Percentiles rank a stretch among this genome's conserved stretches.
These are phyloP conservation scores for Globisporangium perplexum DNA, from an alignment of 352 stramenopile genomes.

Conservation along the genomic window DNA sequence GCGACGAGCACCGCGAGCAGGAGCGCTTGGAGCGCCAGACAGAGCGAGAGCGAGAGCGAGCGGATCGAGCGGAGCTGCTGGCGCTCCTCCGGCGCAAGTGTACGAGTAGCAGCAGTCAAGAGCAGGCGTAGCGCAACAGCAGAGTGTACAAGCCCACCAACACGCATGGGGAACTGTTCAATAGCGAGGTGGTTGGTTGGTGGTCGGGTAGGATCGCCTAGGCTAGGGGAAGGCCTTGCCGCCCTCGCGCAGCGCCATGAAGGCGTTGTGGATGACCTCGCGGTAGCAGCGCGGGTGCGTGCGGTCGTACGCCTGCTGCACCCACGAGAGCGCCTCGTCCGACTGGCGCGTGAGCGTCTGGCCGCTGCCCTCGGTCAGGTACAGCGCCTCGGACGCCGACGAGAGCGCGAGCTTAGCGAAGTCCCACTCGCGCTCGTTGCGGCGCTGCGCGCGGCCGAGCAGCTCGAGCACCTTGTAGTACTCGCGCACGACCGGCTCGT, in stretches of 20 bases:
- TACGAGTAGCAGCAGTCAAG: no score
- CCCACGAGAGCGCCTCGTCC: slow-evolving; percentile 29
- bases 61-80: no score
- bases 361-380: slow-evolving; percentile 24
- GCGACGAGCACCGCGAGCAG: no score
- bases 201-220: no score
- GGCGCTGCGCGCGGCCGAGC: slow-evolving; percentile 25
- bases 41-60: no score
- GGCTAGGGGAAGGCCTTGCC: slow-evolving; percentile 5
- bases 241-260: slow-evolving; percentile 13
- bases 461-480: slow-evolving; percentile 41
- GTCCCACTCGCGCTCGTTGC: slow-evolving; percentile 32
- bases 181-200: neutral
- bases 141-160: no score
- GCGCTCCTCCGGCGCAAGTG: no score
- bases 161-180: neutral
- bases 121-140: no score
- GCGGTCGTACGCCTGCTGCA: slow-evolving; percentile 23
- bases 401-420: slow-evolving; percentile 20
- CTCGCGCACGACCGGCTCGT: slow-evolving; percentile 20
- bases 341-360: slow-evolving; percentile 31
- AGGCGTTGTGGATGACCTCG: slow-evolving; percentile 20
- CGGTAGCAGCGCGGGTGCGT: slow-evolving; percentile 36
- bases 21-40: no score
- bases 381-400: slow-evolving; percentile 23